These are phyloP conservation scores for Nitzschia sp. DNA, from an alignment of 108 stramenopile species.

Conservation along the genomic window DNA sequence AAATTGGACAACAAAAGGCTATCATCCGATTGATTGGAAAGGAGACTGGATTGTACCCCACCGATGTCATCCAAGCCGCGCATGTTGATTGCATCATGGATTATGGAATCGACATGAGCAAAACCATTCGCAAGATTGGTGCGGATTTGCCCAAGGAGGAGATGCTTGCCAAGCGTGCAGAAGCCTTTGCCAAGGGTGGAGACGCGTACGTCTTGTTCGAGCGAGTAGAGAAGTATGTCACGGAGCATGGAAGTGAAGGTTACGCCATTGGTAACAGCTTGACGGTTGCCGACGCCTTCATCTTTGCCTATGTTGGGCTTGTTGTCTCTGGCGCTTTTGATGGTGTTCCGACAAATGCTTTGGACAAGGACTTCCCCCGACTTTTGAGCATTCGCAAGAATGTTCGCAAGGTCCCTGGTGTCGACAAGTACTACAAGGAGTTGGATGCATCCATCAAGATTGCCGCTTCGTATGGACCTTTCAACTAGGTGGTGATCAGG, in stretches of 20 bases:
- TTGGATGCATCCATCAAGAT: conserved; percentile 1
- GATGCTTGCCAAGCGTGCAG: conserved; percentile 9
- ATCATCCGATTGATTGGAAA: conserved; percentile 24
- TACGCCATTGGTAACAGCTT: conserved; percentile 13
- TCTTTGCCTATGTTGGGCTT: neutral
- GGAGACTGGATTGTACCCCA: conserved; percentile 24
- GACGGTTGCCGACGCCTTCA: conserved; percentile 25
- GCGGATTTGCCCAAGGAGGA: conserved; percentile 8
- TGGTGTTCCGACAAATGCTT: conserved; percentile 20
- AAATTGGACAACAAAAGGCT: conserved; percentile 24
- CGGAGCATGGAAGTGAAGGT: neutral
- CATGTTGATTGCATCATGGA: conserved; percentile 25
- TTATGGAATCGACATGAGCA: conserved; percentile 9
- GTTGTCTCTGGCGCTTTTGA: conserved; percentile 16
- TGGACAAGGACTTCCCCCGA: conserved; percentile 9
- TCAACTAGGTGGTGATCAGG: conserved; percentile 2
- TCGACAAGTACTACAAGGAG: conserved; percentile 9
- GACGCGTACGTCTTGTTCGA: conserved; percentile 9
- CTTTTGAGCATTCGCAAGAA: conserved; percentile 8
- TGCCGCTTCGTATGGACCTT: conserved; percentile 11
- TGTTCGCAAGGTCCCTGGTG: conserved; percentile 5
- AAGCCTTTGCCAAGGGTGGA: conserved; percentile 21
- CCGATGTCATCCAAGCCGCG: conserved; percentile 17
- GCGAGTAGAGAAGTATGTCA: conserved; percentile 15
- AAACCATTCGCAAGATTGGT: conserved; percentile 4